Evolutionary conservation across 345 rosid genomes (phyloP).

Genomic region (Acer saccharum): DNA sequence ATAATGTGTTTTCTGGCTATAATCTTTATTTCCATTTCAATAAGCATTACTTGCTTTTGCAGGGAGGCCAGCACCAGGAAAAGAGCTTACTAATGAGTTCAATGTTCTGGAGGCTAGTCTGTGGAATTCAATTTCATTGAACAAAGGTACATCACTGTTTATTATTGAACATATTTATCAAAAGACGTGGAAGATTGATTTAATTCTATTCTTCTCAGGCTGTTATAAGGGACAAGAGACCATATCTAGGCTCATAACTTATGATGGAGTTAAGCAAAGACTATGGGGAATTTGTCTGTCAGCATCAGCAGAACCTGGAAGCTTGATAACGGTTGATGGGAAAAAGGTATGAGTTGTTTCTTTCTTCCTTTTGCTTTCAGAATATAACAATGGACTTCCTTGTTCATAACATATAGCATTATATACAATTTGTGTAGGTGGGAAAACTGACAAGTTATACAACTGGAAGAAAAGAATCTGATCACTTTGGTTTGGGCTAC

Average conservation of each 20-base stretch:
- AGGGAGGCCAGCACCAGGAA: conserved; percentile 92
- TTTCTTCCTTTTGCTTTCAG: not conserved
- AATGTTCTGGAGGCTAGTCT: conserved; percentile 88
- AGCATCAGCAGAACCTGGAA: conserved; percentile 76
- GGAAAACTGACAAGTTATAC: conserved; percentile 85
- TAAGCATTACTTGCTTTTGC: conserved; percentile 28
- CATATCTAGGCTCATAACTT: conserved; percentile 78
- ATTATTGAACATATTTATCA: conserved; percentile 6
- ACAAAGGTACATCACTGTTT: conserved; percentile 62
- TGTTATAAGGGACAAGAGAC: conserved; percentile 98
- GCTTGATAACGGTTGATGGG: conserved; percentile 59
- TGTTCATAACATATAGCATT: not conserved
- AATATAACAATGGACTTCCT: not conserved
- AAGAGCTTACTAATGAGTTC: conserved; percentile 79
- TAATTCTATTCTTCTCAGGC: conserved; percentile 40
- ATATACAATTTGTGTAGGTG: conserved; percentile 39
- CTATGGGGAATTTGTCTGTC: conserved; percentile 75
- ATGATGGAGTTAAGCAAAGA: conserved; percentile 83
- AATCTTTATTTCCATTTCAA: not conserved
- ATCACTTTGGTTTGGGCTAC: conserved; percentile 76
- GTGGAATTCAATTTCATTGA: conserved; percentile 82
- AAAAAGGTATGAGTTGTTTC: conserved; percentile 50
- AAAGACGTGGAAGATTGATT: conserved; percentile 11
- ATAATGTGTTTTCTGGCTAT: not conserved
- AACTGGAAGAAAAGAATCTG: conserved; percentile 40